Evolutionary conservation across 805 yeast species (phyloP), one percentile per base, ranked within the genome.

Genomic region (Lipomyces starkeyi): DNA sequence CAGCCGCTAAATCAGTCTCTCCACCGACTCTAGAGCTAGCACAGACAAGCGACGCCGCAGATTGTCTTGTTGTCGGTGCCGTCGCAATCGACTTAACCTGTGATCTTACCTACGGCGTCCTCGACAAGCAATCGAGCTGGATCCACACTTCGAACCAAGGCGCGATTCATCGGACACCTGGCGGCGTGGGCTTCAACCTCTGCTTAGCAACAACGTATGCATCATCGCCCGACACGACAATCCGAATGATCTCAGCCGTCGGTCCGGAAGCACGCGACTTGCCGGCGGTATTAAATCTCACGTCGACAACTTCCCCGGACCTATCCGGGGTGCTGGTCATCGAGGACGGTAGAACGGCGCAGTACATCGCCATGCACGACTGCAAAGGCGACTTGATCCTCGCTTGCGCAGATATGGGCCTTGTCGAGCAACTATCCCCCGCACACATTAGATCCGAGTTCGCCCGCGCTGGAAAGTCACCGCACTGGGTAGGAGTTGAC

Each of bases 351-450:
- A 57, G 76, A 9, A 89, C 96, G 0, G 91, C 95, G 0, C 91
- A 90, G 73, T 93, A 93, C 74, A 83, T 86, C 5, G 88, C 96
- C 0, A 83, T 87, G 66, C 93, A 91, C 73, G 85, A 85, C 65
- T 58, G 70, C 9, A 75, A 78, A 6, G 97, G 97, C 0, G 88
- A 84, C 2, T 80, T 93, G 59, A 76, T 90, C 2, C 80, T 91
- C 20, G 97, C 97, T 0, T 86, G 91, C 74, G 94, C 97, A 3
- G 97, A 91, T 74, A 92, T 93, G 97, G 81, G 81, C n/a, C 85
- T 89, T 9, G 80, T 88, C 27, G 72, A 90, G 71, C 78, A 81
- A 34, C 67, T 86, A 58, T 80, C 86, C 14, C 61, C 78, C 0
- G 76, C 78, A 0, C 85, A 84, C 67, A 81, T 89, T 2, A 67